Evolutionary conservation across 1,139 yeast genomes (phyloP), one percentile per base, ranked within the genome.

Genomic region (Kodamaea suecica): DNA sequence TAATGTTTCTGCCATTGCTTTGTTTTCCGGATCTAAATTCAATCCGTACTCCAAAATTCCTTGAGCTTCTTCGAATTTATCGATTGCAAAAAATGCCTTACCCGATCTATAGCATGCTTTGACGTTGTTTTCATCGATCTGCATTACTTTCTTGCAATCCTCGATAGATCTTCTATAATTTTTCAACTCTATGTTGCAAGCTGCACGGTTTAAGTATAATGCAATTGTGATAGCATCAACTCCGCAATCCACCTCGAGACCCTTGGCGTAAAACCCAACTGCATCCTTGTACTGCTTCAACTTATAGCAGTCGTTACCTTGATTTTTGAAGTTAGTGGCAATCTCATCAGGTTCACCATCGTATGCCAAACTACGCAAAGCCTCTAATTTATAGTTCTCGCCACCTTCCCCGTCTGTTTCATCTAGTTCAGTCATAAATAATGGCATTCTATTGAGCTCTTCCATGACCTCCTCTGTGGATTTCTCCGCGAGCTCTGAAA

Each of bases 311-410:
- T 87, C 97, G 53, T 94, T 92, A 8, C 98, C 99, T 55, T 92
- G 97, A 43, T 76, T 81, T 47, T 88, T 88, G 66, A 90, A 92
- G 52, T 88, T 88, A 20, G 77, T 73, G 2, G 97, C 97, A 31
- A 90, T 68, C 52, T 92, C 98, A 49, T 84, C 80, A 0, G 97
- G 97, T 43, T 87, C 95, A 23, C 98, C 98, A 34, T 92, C 98
- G 53, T 86, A 90, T 0, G 95, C 97, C 50, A 94, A 68, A 9
- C 96, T 92, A 53, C 80, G 82, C 43, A 92, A 70, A 0, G 98
- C 98, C 53, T 92, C 97, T 15, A 94, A 62, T 35, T 78, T 81
- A 4, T 70, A 54, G 50, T 86, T 87, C 30, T 79, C 84, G 23
- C 90, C 94, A 24, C 84, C 86, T 7, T 78, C 84, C 6, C 86